Percentiles rank a stretch among this genome's conserved stretches.
These are phyloP conservation scores for Phaffomyces antillensis DNA, from an alignment of 805 yeast species.

Conservation along the genomic window DNA sequence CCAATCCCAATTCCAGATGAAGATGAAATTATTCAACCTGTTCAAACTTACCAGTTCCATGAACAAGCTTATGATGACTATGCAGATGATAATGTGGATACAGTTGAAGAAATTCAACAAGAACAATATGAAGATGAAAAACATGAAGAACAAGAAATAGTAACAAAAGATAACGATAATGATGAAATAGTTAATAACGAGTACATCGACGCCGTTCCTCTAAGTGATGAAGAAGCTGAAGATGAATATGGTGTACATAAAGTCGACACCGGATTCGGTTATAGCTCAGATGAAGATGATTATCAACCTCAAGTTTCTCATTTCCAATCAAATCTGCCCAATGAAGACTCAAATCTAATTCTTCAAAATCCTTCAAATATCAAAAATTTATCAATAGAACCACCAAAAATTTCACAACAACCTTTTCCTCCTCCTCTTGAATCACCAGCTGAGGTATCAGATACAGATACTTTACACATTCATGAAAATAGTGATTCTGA, in stretches of 20 bases:
- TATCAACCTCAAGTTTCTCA: not conserved
- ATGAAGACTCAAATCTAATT: not conserved
- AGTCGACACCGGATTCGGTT: slow-evolving; percentile 2
- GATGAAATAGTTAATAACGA: slow-evolving; percentile 1
- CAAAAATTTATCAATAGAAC: slow-evolving; percentile 5
- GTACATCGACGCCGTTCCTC: slow-evolving; percentile 6
- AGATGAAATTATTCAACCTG: no score
- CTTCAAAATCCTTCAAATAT: not conserved
- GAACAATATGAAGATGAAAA: not conserved
- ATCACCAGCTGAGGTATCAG: slow-evolving; percentile 15
- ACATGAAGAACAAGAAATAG: slow-evolving; percentile 1
- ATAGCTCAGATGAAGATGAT: not conserved
- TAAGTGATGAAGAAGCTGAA: slow-evolving; percentile 5
- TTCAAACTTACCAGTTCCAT: slow-evolving; percentile 1
- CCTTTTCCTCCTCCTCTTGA: slow-evolving; percentile 6
- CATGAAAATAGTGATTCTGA: slow-evolving; percentile 4
- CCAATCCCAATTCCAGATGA: no score
- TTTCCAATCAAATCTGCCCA: not conserved
- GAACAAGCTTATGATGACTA: slow-evolving; percentile 6
- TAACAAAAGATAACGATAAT: not conserved
- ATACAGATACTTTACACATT: slow-evolving; percentile 20
- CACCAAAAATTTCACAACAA: not conserved
- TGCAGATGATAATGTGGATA: not conserved
- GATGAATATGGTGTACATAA: slow-evolving; percentile 5
- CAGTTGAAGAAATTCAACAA: not conserved